These are phyloP conservation scores for Amanita jacksonii DNA, from an alignment of 768 basidiomycete genomes.

Conservation along the genomic window DNA sequence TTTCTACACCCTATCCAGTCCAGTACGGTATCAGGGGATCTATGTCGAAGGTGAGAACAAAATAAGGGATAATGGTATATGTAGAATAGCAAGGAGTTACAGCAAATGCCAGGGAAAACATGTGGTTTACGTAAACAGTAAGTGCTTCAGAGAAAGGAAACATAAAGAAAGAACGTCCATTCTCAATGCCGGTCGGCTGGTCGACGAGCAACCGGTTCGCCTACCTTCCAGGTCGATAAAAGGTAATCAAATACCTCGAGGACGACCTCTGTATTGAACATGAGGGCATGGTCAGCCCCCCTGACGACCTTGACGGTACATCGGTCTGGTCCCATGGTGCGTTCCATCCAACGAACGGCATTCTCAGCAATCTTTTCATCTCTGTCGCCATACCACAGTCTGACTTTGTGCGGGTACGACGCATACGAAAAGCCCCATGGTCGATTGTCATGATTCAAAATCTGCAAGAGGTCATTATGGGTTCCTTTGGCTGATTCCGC, in stretches of 20 bases:
- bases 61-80: constrained; percentile 2
- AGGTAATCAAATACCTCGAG: constrained; percentile 76
- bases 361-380: constrained; percentile 93
- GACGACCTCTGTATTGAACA: constrained; percentile 86
- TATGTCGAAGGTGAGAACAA: constrained; percentile 1
- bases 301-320: constrained; percentile 77
- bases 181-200: constrained; percentile 3
- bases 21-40: background rate
- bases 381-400: constrained; percentile 87
- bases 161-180: background rate
- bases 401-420: constrained; percentile 65
- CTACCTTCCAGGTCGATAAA: constrained; percentile 42
- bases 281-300: constrained; percentile 86
- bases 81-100: constrained; percentile 1
- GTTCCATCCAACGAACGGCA: constrained; percentile 89
- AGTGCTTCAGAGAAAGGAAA: constrained; percentile 8
- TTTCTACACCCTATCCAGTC: background rate
- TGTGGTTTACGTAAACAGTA: constrained; percentile 6
- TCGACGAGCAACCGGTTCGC: constrained; percentile 10
- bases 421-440: constrained; percentile 89
- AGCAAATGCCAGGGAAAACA: constrained; percentile 4
- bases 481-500: constrained; percentile 90
- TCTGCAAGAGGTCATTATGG: constrained; percentile 83
- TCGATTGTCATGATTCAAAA: constrained; percentile 82
- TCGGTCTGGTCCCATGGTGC: constrained; percentile 61